phyloP scores from a whole-genome alignment of 768 basidiomycete species.

The Podaxis sp. region DNA sequence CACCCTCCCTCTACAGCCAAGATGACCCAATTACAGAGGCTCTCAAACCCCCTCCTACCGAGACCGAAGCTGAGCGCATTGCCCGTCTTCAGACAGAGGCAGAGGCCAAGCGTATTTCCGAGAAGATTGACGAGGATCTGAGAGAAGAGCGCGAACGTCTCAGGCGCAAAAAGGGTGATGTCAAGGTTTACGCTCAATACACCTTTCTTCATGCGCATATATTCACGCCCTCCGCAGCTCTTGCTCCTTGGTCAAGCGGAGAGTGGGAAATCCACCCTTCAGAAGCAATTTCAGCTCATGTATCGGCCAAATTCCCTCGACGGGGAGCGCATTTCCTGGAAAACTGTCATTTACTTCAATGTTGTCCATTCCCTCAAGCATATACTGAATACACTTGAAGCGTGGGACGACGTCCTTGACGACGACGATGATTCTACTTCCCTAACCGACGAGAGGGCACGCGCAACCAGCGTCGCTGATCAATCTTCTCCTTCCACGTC shows the following conservation, averaged over 20 bases:
- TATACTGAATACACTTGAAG: constrained; percentile 62
- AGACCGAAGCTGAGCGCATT: constrained; percentile 65
- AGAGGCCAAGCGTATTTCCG: constrained; percentile 74
- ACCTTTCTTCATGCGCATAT: constrained; percentile 31
- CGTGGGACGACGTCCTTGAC: constrained; percentile 61
- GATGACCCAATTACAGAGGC: constrained; percentile 76
- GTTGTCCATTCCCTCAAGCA: constrained; percentile 70
- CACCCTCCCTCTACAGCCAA: constrained; percentile 70
- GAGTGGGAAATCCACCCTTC: constrained; percentile 75
- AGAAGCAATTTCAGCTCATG: constrained; percentile 82
- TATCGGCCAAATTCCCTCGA: constrained; percentile 73
- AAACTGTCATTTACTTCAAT: constrained; percentile 76
- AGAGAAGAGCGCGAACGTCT: constrained; percentile 65
- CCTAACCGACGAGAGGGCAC: constrained; percentile 25
- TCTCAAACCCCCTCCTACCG: constrained; percentile 61
- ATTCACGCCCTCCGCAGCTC: constrained; percentile 44
- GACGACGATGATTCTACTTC: constrained; percentile 37
- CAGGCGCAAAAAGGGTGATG: constrained; percentile 68
- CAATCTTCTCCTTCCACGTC: constrained; percentile 42
- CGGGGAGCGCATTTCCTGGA: constrained; percentile 70
- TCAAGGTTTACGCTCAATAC: constrained; percentile 47
- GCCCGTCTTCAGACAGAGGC: constrained; percentile 63
- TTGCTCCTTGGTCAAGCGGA: constrained; percentile 79
- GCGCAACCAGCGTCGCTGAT: constrained; percentile 33
- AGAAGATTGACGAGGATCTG: constrained; percentile 81